phyloP scores from a whole-genome alignment of 2,329 filamentous ascomycete genomes.

The Ceratocystis eucalypticola region DNA sequence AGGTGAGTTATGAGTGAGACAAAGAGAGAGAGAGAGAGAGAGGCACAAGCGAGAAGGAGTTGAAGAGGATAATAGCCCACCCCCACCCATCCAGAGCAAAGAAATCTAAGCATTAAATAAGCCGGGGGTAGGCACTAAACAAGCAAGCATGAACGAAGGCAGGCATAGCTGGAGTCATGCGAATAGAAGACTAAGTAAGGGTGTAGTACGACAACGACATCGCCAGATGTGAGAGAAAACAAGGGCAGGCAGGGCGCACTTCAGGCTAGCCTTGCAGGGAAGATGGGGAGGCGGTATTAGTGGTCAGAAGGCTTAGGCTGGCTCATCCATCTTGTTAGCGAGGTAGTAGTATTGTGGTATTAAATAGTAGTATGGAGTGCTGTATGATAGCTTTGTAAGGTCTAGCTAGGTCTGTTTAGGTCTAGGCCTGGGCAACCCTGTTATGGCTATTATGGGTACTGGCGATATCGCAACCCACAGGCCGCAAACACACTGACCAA shows the following conservation, averaged over 20 bases:
- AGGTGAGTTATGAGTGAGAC: conserved; percentile 1
- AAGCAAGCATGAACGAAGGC: background rate
- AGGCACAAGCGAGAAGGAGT: conserved; percentile 6
- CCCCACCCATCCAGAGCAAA: background rate
- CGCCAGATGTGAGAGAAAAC: background rate
- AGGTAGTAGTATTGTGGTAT: background rate
- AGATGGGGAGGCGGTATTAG: background rate
- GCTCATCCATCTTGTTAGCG: background rate
- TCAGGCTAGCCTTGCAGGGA: background rate
- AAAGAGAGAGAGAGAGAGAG: background rate
- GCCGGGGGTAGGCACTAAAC: background rate
- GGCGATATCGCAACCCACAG: background rate
- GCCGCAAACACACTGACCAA: background rate
- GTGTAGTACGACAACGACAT: background rate
- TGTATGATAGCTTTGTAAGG: background rate
- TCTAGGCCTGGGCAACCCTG: background rate
- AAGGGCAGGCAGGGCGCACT: background rate
- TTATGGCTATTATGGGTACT: background rate
- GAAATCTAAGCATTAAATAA: background rate
- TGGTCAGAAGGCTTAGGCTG: background rate
- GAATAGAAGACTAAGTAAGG: background rate
- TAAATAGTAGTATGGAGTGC: background rate
- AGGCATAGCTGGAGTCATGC: background rate
- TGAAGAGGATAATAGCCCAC: background rate
- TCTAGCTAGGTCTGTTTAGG: background rate